Evolutionary conservation across 371 early-diverging fungal genomes (phyloP), one percentile per base, ranked within the genome.

Genomic region (Syncephalastrum sp.): DNA sequence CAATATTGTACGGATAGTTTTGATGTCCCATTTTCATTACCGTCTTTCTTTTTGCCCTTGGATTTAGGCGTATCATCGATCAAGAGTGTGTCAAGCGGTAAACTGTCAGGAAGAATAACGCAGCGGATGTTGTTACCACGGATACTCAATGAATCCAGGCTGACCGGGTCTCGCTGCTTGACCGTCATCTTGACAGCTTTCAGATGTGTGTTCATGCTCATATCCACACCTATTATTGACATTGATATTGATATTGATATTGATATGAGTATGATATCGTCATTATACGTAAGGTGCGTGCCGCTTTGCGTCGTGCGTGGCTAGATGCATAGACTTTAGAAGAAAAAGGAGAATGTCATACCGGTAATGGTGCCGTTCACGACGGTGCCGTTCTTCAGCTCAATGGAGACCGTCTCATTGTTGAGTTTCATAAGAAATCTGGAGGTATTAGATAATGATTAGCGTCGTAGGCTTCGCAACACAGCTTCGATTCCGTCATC

Each of bases 181-280:
- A 96, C 90, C 1, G 98, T 98, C 97, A 98, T 94, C 75, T 98
- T 97, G 56, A 98, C 98, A 16, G 91, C 89, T 69, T 96, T 96
- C 75, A 99, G 81, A 74, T 98, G 98, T 57, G 94, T 98, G 75
- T 99, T 99, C 99, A 99, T 99, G 75, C 91, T 89, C 95, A 99
- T 95, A 70, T 99, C 99, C 46, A 98, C 97, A 33, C 94, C 87
- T 84, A 63, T 13, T 25, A 47, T 46, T 21, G 21, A 43, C 2
- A 21, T 25, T 19, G 44, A 44, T 46, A 47, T 21, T 21, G 21
- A 43, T 38, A 43, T 38, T 19, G 44, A 44, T 46, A 47, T n/a
- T n/a, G n/a, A n/a, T n/a, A 42, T 49, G 54, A 19, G 48, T 41
- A 45, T 38, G 7, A 10, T 33, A 2, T 12, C 38, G 38, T 47